Base-by-base conservation (phyloP, 257 asterid genomes). In the Solanum chmielewskii region DNA sequence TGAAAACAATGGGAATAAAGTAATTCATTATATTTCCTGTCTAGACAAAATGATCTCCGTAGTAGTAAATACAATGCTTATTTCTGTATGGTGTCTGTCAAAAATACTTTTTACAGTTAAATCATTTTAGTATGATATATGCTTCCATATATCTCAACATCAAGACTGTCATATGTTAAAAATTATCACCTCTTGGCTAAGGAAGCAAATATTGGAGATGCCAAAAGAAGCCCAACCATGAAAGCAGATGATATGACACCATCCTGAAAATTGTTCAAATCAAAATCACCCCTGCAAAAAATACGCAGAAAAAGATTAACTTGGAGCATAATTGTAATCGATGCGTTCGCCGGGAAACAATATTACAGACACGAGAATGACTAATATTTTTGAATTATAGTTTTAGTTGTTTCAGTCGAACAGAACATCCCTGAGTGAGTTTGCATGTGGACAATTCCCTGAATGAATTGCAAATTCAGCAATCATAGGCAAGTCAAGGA, bases 221-320 rank as follows among this genome's bases (percentile, higher is more conserved):
- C 98, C 87, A 95, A 94, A 62, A 97, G 97, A 90, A 97, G 98
- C 60, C 99, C 99, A 89, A 97, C 99, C 99, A 97, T 96, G 93
- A 97, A 97, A 87, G 98, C 99, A 85, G 99, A 97, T 29, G 99
- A 97, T 89, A 97, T 87, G 90, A 92, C 92, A 45, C 99, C 99
- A 94, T 97, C 99, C 93, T 97, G 92, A 92, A 95, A 97, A 92
- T 97, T 97, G 90, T n/a, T 92, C 92, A 97, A 86, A 91, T 92
- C 74, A 90, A 97, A 97, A 23, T 91, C 96, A 44, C 99, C 99
- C 96, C 99, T 97, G 95, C 42, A 86, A 56, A 85, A 59, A 39
- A 47, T 8, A 49, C 21, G 3, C 5, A 59, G 8, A 20, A 59
- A 5, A 49, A 49, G 60, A 49, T 49, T 7, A 49, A 49, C 23